These are phyloP conservation scores for Xylaria venustula DNA, from an alignment of 495 filamentous ascomycete species.

Conservation along the genomic window DNA sequence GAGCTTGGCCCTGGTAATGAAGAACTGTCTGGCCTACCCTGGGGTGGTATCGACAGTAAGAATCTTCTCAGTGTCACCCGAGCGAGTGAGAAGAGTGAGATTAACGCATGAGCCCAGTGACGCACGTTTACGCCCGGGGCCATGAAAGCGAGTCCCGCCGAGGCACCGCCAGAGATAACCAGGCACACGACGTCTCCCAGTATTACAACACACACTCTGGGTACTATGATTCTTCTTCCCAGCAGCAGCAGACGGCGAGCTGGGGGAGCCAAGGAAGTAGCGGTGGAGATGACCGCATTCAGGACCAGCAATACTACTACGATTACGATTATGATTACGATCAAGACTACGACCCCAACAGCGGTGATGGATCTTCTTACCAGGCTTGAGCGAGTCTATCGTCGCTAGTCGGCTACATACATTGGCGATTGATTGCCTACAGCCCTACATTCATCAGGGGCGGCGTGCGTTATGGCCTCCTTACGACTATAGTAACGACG, in stretches of 20 bases:
- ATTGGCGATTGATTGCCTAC: neutral
- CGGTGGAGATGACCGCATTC: conserved; percentile 28
- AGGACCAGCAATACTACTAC: conserved; percentile 25
- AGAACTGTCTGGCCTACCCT: conserved; percentile 60
- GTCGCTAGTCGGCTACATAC: neutral
- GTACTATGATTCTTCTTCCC: conserved; percentile 16
- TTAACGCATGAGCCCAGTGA: conserved; percentile 29
- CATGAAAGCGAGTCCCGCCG: conserved; percentile 44
- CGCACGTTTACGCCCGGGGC: conserved; percentile 53
- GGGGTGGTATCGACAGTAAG: conserved; percentile 55
- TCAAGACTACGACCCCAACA: conserved; percentile 23
- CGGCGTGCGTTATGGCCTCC: neutral
- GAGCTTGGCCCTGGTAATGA: conserved; percentile 45
- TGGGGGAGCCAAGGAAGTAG: conserved; percentile 25
- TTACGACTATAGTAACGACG: conserved; percentile 10
- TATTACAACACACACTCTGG: conserved; percentile 21
- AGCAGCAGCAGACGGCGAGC: conserved; percentile 23
- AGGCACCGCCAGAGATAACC: conserved; percentile 23
- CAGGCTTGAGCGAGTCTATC: conserved; percentile 14
- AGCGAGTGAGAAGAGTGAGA: neutral
- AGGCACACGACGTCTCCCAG: conserved; percentile 14
- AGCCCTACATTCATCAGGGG: no score
- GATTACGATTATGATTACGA: conserved; percentile 26
- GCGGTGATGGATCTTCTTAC: conserved; percentile 15
- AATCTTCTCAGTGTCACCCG: neutral